Evolutionary conservation across 768 basidiomycete genomes (phyloP).

Genomic region (Suillus spraguei): DNA sequence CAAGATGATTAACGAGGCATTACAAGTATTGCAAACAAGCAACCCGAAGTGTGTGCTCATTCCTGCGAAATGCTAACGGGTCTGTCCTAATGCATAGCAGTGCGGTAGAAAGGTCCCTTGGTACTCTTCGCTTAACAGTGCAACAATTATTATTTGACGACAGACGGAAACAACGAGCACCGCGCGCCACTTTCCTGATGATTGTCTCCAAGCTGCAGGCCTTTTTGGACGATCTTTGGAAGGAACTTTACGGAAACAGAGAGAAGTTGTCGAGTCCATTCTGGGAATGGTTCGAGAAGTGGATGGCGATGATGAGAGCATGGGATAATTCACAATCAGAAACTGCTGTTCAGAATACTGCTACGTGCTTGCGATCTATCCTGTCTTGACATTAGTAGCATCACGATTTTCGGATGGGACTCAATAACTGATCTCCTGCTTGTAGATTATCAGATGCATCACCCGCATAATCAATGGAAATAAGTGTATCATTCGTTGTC

Average conservation of each 20-base stretch:
- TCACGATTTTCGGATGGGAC: too few relatives aligned
- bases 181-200: not conserved
- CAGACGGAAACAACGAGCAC: slow-evolving; percentile 5
- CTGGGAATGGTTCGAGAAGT: slow-evolving; percentile 10
- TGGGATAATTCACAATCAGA: slow-evolving; percentile 8
- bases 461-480: too few relatives aligned
- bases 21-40: slow-evolving; percentile 5
- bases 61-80: too few relatives aligned
- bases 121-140: slow-evolving; percentile 1
- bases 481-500: too few relatives aligned
- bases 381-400: not conserved
- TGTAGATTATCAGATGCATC: too few relatives aligned
- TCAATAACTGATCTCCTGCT: too few relatives aligned
- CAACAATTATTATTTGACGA: slow-evolving; percentile 2
- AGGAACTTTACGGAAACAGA: not conserved
- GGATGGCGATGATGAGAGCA: slow-evolving; percentile 9
- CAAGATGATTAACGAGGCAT: slow-evolving; percentile 8
- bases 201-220: slow-evolving; percentile 1
- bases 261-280: slow-evolving; percentile 1
- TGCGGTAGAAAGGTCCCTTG: slow-evolving; percentile 4
- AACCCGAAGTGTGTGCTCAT: slow-evolving; percentile 1
- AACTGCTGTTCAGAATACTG: not conserved
- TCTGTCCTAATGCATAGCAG: not conserved
- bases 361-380: slow-evolving; percentile 2
- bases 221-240: slow-evolving; percentile 8